These are phyloP conservation scores for Ensete ventricosum DNA, from an alignment of 176 grass and related monocot genomes.

Conservation along the genomic window DNA sequence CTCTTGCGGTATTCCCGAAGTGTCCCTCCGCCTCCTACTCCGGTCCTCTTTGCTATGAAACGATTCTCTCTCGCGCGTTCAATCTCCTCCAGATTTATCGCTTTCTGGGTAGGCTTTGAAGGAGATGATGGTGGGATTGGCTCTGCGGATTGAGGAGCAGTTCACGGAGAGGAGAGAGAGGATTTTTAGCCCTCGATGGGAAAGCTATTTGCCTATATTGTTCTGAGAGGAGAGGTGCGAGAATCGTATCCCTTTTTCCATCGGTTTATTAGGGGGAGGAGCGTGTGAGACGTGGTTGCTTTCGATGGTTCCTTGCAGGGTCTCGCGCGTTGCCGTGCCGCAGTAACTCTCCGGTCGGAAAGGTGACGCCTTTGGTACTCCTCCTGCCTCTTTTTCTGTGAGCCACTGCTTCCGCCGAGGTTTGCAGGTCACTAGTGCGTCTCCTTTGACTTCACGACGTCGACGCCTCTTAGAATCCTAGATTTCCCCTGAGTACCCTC, in stretches of 20 bases:
- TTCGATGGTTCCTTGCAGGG: slow-evolving; percentile 7
- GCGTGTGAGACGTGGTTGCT: slow-evolving; percentile 4
- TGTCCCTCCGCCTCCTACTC: not conserved
- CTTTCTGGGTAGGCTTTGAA: not conserved
- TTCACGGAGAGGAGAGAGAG: not conserved
- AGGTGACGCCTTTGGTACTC: slow-evolving; percentile 2
- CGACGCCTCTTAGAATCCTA: not conserved
- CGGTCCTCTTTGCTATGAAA: not conserved
- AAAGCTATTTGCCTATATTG: not conserved
- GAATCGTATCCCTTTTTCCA: slow-evolving; percentile 1
- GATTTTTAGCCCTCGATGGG: not conserved
- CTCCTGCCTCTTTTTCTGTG: not conserved
- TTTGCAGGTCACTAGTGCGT: not conserved
- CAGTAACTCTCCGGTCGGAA: not conserved
- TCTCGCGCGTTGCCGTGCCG: slow-evolving; percentile 1
- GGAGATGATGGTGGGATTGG: not conserved
- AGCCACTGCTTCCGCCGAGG: not conserved
- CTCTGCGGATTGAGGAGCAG: not conserved
- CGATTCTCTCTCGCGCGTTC: not conserved
- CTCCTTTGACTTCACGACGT: slow-evolving; percentile 7
- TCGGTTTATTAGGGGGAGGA: slow-evolving; percentile 16
- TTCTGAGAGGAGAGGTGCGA: not conserved
- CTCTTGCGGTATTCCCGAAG: slow-evolving; percentile 18
- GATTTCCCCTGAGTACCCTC: not conserved
- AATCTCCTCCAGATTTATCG: slow-evolving; percentile 2